Evolutionary conservation across 2,329 filamentous ascomycete genomes (phyloP), one percentile per base, ranked within the genome.

Genomic region (Didymella pinodella): DNA sequence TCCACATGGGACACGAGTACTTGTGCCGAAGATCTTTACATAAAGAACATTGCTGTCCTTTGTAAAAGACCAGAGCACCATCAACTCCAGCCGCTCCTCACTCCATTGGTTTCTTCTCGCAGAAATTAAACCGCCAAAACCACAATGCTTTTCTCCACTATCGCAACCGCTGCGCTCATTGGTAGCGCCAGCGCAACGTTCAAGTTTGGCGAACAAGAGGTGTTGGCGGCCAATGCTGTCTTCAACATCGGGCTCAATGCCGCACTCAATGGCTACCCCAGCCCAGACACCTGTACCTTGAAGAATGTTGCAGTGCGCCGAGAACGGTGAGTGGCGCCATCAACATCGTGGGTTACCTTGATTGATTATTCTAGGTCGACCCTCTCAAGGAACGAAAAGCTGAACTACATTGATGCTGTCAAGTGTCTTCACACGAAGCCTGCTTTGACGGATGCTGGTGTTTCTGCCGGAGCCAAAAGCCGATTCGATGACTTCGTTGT

Each of bases 241-340:
- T 47, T 71, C 38, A 78, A 76, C 45, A 67, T 79, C 14, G 72
- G 67, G 2, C 48, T 68, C 11, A 65, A 76, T 43, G 55, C 70
- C 20, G 55, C 55, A 7, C 4, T 48, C 12, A 58, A 72, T 20
- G 72, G 72, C 20, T 66, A 65, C 38, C 66, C 65, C 3, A 61
- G 57, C 34, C 32, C 64, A 7, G 31, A 59, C 7, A 69, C 61
- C 18, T 80, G 78, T 57, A 79, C 69, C 2, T 54, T 78, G 29
- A 57, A 73, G 7, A 82, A 78, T 57, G 75, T 74, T 1, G 69
- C 69, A 4, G 65, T 81, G 3, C 73, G 81, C 34, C 69, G 71
- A 62, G 80, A 83, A 71, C 82, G 81, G 81, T 79, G 52, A 65
- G 56, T 20, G 7, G 0, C 14, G 7, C 11, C 7, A 3, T 10